Evolutionary conservation across 257 asterid species (phyloP).

Genomic region (Anisodus acutangulus): DNA sequence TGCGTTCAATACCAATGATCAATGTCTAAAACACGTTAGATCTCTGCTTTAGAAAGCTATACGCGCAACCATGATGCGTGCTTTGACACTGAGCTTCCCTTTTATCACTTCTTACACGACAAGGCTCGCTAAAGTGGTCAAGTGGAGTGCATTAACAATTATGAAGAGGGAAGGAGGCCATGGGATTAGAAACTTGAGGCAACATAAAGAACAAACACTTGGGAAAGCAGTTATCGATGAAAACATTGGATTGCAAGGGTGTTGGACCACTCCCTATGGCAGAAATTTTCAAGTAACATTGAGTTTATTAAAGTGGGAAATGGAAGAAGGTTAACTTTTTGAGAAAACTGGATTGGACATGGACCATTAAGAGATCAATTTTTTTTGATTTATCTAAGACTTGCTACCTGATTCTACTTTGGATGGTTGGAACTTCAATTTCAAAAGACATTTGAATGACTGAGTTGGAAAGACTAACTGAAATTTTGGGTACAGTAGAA

Average conservation of each 20-base stretch:
- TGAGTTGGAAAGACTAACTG: not conserved
- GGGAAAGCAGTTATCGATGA: not conserved
- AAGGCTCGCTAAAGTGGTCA: not conserved
- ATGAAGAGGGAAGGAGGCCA: not conserved
- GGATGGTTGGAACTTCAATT: not conserved
- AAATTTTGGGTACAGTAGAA: no score
- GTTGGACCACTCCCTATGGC: not conserved
- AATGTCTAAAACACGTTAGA: no score
- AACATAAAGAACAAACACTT: not conserved
- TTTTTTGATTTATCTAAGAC: not conserved
- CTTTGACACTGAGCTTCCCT: no score
- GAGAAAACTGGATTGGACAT: not conserved
- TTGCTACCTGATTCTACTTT: not conserved
- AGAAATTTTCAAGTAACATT: not conserved
- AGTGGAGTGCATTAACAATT: not conserved
- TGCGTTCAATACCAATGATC: no score
- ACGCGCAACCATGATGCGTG: no score
- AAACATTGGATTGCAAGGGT: not conserved
- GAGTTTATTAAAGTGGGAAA: not conserved
- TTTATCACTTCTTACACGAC: no score
- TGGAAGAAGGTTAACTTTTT: not conserved
- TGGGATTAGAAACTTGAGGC: not conserved
- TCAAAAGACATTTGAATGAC: not conserved
- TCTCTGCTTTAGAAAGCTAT: no score
- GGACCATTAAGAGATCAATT: not conserved